phyloP scores from a whole-genome alignment of 306 rosid genomes.

The Corylus americana region DNA sequence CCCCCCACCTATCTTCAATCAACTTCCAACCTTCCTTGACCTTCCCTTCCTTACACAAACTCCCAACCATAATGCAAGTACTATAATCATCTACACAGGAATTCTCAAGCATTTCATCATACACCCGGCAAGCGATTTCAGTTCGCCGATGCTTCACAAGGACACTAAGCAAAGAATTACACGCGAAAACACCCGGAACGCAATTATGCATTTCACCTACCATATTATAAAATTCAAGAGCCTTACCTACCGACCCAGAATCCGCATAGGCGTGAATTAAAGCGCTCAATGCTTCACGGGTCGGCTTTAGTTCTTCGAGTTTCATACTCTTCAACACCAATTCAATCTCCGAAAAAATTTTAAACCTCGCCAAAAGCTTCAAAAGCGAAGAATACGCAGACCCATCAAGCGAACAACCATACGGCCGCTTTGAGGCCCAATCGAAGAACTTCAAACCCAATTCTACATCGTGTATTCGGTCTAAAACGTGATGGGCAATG shows the following conservation, averaged over 20 bases:
- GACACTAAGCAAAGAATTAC: slow-evolving; percentile 54
- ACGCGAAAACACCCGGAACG: slow-evolving; percentile 49
- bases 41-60: slow-evolving; percentile 63
- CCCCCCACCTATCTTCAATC: slow-evolving; percentile 68
- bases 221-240: slow-evolving; percentile 43
- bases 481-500: slow-evolving; percentile 73
- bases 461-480: slow-evolving; percentile 52
- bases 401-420: slow-evolving; percentile 44
- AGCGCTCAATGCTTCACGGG: slow-evolving; percentile 52
- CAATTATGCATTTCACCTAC: slow-evolving; percentile 40
- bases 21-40: slow-evolving; percentile 62
- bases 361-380: slow-evolving; percentile 59
- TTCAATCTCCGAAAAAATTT: slow-evolving; percentile 59
- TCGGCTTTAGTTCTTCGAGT: slow-evolving; percentile 40
- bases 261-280: slow-evolving; percentile 53
- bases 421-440: slow-evolving; percentile 61
- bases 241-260: slow-evolving; percentile 55
- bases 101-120: slow-evolving; percentile 59
- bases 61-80: slow-evolving; percentile 65
- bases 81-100: slow-evolving; percentile 57
- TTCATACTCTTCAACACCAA: slow-evolving; percentile 44
- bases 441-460: slow-evolving; percentile 68
- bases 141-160: slow-evolving; percentile 47
- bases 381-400: slow-evolving; percentile 64
- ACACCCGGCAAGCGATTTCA: slow-evolving; percentile 56